Evolutionary conservation across 148 eudicot species (phyloP).

Genomic region (Salicornia ramosissima): DNA sequence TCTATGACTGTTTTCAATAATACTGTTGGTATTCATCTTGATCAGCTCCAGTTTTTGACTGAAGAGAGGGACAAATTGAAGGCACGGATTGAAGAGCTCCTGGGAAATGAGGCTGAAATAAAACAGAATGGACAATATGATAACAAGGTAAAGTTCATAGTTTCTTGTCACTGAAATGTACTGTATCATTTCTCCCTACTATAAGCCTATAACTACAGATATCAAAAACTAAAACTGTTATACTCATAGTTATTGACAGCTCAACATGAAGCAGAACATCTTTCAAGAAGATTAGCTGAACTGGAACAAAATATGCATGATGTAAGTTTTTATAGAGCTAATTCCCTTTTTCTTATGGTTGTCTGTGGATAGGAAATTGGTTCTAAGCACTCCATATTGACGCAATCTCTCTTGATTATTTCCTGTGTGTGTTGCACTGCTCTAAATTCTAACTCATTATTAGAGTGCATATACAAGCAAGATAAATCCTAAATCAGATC

Average conservation of each 20-base stretch:
- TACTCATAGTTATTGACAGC: constrained; percentile 39
- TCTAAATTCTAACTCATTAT: too few species aligned
- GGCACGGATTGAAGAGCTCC: constrained; percentile 32
- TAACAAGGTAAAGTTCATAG: constrained; percentile 32
- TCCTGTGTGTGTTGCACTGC: too few species aligned
- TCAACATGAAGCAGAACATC: constrained; percentile 43
- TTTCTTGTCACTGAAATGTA: neutral
- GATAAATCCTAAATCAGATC: too few species aligned
- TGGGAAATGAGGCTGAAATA: constrained; percentile 22
- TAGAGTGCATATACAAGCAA: too few species aligned
- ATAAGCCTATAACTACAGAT: neutral
- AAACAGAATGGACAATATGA: constrained; percentile 20
- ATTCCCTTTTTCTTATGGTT: neutral
- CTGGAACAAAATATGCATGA: constrained; percentile 53
- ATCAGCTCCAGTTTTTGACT: constrained; percentile 29
- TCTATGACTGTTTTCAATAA: neutral
- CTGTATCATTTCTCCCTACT: neutral
- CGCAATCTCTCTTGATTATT: too few species aligned
- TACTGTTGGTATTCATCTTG: constrained; percentile 19
- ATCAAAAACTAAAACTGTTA: neutral
- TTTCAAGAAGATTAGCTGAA: constrained; percentile 32
- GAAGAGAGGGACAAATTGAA: constrained; percentile 38
- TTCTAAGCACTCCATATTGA: neutral
- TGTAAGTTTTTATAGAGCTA: constrained; percentile 34
- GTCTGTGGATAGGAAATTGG: neutral